Base-by-base conservation (phyloP, 352 stramenopile genomes). In the Globisporangium sylvaticum region DNA sequence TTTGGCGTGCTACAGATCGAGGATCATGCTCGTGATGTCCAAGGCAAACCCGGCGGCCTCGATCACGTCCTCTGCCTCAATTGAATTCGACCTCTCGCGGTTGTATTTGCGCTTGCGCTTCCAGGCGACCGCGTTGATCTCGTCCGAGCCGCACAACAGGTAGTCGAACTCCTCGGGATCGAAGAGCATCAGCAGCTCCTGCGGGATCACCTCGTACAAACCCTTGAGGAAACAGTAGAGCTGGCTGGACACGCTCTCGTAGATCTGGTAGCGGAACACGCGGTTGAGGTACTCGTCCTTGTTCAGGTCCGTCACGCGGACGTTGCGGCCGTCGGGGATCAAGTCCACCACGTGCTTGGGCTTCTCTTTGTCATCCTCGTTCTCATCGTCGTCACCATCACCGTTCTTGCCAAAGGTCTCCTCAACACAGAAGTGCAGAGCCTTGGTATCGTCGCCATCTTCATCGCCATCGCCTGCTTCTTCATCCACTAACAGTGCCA, bases 131-230 rank as follows among this genome's bases (percentile, higher is more conserved):
- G 29, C 12, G 39, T 67, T 37, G n/a, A 67, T 62, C 62, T 53
- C 62, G 12, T 97, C 91, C 32, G 97, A 78, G 22, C 95, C 96
- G 61, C 94, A 98, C 62, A 98, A 86, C 1, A 99, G 58, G 74
- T 55, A 55, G 48, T 55, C 22, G 7, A 55, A 20, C 48, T 98
- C 95, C 70, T 98, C 92, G 32, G 96, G 96, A 65, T 98, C 96
- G 75, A 99, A 98, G 5, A 98, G 73, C 22, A 95, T 88, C 12
- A 98, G 73, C 8, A 98, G 70, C 5, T 95, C 78, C 48, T 92
- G 80, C 2, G 96, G 96, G 56, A 98, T 82, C 15, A 98, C 88
- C 62, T 98, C 91, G 71, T 98, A 98, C 66, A 99, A 89, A 18
- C 97, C 96, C 54, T 87, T 88, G 1, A 98, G 64, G 53, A 99